Conservation (phyloP, 2,329 filamentous ascomycete genomes). For the Colletotrichum destructivum region DNA sequence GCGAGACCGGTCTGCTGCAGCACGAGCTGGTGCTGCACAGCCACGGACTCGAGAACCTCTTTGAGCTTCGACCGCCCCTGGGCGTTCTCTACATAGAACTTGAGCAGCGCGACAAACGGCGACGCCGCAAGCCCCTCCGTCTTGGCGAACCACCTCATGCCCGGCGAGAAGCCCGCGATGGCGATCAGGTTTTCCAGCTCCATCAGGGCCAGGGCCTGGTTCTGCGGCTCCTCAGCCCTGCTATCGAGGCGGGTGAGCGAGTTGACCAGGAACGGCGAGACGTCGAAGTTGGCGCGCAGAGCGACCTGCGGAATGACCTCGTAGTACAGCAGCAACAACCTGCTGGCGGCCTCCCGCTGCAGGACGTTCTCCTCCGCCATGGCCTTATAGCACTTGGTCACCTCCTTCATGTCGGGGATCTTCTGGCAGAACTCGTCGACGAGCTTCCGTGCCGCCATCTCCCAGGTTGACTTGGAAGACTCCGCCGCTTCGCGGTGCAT, state of each 20-base stretch:
- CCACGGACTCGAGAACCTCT: slow-evolving; percentile 71
- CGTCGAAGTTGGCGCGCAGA: slow-evolving; percentile 88
- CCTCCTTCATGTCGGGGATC: slow-evolving; percentile 85
- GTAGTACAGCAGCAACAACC: slow-evolving; percentile 87
- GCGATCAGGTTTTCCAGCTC: slow-evolving; percentile 87
- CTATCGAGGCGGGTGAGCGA: slow-evolving; percentile 75
- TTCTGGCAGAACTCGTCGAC: slow-evolving; percentile 82
- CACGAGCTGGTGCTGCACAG: slow-evolving; percentile 77
- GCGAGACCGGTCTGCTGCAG: slow-evolving; percentile 65
- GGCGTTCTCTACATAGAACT: slow-evolving; percentile 51
- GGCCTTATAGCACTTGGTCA: slow-evolving; percentile 81
- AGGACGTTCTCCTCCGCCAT: slow-evolving; percentile 78
- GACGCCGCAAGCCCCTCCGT: slow-evolving; percentile 74
- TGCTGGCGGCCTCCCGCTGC: slow-evolving; percentile 84
- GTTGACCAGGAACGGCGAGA: slow-evolving; percentile 81
- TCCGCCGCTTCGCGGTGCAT: slow-evolving; percentile 68
- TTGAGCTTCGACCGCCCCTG: slow-evolving; percentile 37
- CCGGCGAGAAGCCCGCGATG: slow-evolving; percentile 84
- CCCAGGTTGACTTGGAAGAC: slow-evolving; percentile 70
- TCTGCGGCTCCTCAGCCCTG: slow-evolving; percentile 63
- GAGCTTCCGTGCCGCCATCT: slow-evolving; percentile 77
- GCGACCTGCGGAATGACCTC: slow-evolving; percentile 85
- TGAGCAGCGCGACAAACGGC: slow-evolving; percentile 80
- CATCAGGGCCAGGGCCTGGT: slow-evolving; percentile 73
- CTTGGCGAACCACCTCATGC: slow-evolving; percentile 93